Evolutionary conservation across 1,139 yeast species (phyloP).

Genomic region (Blastobotrys raffinosifermentans): DNA sequence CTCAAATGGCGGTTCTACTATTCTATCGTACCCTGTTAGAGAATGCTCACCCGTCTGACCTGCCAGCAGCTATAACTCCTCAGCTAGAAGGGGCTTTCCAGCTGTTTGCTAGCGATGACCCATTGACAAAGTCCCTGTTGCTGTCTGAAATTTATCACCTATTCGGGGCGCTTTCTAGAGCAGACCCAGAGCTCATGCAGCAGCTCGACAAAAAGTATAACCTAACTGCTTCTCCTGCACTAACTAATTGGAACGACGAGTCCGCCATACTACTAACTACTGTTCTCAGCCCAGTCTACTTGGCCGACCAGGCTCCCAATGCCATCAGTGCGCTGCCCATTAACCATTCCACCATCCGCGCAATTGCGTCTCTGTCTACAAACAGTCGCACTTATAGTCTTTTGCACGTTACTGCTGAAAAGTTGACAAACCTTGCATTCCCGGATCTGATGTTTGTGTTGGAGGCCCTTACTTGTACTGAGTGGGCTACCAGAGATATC

Average conservation of each 20-base stretch:
- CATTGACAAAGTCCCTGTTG: slow-evolving; percentile 16
- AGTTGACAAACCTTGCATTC: slow-evolving; percentile 18
- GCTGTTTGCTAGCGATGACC: slow-evolving; percentile 14
- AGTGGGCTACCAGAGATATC: slow-evolving; percentile 21
- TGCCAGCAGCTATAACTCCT: slow-evolving; percentile 10
- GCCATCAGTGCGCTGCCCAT: slow-evolving; percentile 13
- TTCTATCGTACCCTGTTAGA: slow-evolving; percentile 21
- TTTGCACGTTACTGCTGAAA: slow-evolving; percentile 12
- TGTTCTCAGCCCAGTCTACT: slow-evolving; percentile 17
- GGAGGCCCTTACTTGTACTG: slow-evolving; percentile 14
- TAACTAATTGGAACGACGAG: slow-evolving; percentile 4
- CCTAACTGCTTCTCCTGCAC: slow-evolving; percentile 9
- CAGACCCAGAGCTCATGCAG: slow-evolving; percentile 16
- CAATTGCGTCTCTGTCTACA: slow-evolving; percentile 14
- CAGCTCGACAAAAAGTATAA: slow-evolving; percentile 17
- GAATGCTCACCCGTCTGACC: slow-evolving; percentile 13
- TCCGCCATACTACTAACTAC: slow-evolving; percentile 16
- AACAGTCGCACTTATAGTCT: slow-evolving; percentile 14
- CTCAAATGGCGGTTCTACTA: slow-evolving; percentile 18
- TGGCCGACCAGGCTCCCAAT: slow-evolving; percentile 13
- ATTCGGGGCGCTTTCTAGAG: slow-evolving; percentile 21
- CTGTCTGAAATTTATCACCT: slow-evolving; percentile 19
- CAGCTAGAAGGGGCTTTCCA: slow-evolving; percentile 17
- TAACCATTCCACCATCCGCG: slow-evolving; percentile 15
- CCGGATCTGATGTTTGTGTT: slow-evolving; percentile 21